Base-by-base conservation (phyloP, 2,329 filamentous ascomycete genomes). In the Phialophora macrospora region DNA sequence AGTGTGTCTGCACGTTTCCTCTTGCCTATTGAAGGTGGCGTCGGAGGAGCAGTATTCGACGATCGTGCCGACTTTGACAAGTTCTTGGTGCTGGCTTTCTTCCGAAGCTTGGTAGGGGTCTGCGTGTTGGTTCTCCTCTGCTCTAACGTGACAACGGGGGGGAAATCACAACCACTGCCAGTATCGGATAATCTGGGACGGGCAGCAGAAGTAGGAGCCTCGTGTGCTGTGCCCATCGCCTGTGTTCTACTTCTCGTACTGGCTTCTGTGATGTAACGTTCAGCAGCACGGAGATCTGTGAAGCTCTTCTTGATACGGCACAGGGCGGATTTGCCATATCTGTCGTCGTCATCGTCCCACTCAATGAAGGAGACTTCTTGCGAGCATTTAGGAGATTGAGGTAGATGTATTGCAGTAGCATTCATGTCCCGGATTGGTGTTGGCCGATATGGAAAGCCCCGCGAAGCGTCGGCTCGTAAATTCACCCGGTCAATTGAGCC, bases 301-400 rank as follows among this genome's bases (percentile, higher is more conserved):
- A 70, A 55, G 24, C 65, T 64, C 54, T 66, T 66, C 58, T 66
- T 68, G n/a, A 70, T 55, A 4, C 68, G 65, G 24, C 44, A 49
- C 6, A 70, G 28, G 4, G 51, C 55, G 32, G 65, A 67, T 7
- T 28, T 17, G 26, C 46, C 20, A 22, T 9, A 12, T 32, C 20
- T 17, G 20, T 51, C 55, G 17, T 60, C 55, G 20, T 67, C 68
- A 26, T 67, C 68, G 26, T 70, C 68, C 68, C 68, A 70, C 4
- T 70, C 68, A 20, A 70, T 69, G 41, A 60, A 70, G n/a, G 68
- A 70, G 22, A 67, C 62, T 57, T 69, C 68, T 17, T 56, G 38
- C 11, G 48, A 32, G 11, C 30, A 1, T n/a, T 14, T 4, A 9
- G 38, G 24, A 17, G 24, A 3, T 17, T 57, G 54, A 52, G 64